phyloP scores from a whole-genome alignment of 768 basidiomycete genomes.

The Phallus indusiatus region DNA sequence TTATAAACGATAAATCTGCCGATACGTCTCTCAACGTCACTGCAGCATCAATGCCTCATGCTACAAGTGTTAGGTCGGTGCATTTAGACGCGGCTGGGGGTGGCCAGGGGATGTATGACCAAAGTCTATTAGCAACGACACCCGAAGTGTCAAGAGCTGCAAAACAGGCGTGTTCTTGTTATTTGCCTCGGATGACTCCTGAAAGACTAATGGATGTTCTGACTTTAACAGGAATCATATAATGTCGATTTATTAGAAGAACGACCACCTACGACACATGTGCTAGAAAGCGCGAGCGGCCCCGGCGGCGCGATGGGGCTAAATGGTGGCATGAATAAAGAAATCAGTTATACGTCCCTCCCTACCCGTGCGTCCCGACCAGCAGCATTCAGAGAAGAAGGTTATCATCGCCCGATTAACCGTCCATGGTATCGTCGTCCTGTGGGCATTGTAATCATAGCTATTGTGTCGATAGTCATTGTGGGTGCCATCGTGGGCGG shows the following conservation, averaged over 20 bases:
- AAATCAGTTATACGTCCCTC: not conserved
- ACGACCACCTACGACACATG: not conserved
- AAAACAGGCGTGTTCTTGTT: not conserved
- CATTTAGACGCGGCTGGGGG: not conserved
- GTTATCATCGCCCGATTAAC: not conserved
- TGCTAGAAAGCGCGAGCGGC: not conserved
- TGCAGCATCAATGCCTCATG: not conserved
- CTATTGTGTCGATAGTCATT: slow-evolving; percentile 30
- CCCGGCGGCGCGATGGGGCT: not conserved
- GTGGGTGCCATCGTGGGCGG: slow-evolving; percentile 48
- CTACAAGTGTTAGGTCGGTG: not conserved
- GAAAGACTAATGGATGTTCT: not conserved
- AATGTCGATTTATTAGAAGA: slow-evolving; percentile 10
- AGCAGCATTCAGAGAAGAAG: not conserved
- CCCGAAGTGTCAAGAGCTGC: slow-evolving; percentile 6
- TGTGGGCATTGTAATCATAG: slow-evolving; percentile 32
- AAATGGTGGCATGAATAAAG: not conserved
- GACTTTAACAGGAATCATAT: slow-evolving; percentile 9
- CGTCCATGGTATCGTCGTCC: slow-evolving; percentile 41
- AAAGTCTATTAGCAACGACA: slow-evolving; percentile 1
- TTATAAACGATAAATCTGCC: too few species aligned
- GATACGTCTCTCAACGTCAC: too few species aligned
- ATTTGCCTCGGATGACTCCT: not conserved
- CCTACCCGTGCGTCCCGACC: not conserved
- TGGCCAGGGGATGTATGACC: not conserved